phyloP scores from a whole-genome alignment of 352 stramenopile genomes.

The Globisporangium uncinulatum region DNA sequence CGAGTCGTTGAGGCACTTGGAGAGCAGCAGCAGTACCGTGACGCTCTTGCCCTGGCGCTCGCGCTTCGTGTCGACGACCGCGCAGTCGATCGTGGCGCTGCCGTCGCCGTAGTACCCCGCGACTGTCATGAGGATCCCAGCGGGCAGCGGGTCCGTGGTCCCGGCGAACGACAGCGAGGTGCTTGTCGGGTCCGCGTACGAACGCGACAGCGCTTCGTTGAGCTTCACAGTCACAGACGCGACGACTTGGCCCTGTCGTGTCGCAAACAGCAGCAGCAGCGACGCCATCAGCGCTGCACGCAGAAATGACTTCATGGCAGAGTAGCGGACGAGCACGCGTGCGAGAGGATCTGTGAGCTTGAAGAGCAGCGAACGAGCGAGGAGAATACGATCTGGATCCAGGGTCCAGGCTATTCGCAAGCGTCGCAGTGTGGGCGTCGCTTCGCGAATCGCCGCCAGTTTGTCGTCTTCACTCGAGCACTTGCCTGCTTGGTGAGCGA shows the following conservation, averaged over 20 bases:
- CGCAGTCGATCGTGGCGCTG: conserved; percentile 7
- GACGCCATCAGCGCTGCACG: not conserved
- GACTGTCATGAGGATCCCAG: conserved; percentile 8
- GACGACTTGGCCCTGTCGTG: too few species aligned
- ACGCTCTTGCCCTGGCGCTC: conserved; percentile 15
- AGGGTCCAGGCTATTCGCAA: too few species aligned
- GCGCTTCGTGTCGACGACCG: conserved; percentile 3
- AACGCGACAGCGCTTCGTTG: conserved; percentile 6
- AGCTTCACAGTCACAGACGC: conserved; percentile 3
- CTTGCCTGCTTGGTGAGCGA: too few species aligned
- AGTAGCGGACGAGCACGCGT: not conserved
- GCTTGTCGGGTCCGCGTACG: conserved; percentile 2
- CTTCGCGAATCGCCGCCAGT: too few species aligned
- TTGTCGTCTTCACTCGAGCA: too few species aligned
- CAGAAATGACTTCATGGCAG: too few species aligned
- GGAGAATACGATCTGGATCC: too few species aligned
- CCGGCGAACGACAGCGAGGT: conserved; percentile 4
- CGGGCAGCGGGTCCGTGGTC: conserved; percentile 3
- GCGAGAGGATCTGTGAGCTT: not conserved
- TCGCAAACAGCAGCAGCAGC: not conserved
- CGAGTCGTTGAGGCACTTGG: conserved; percentile 46
- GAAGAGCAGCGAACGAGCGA: too few species aligned
- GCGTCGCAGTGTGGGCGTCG: too few species aligned
- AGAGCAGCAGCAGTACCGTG: conserved; percentile 52
- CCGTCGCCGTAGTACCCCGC: conserved; percentile 11